A percentile compares a stretch with the other conserved stretches of the same genome.
Evolutionary conservation across 768 basidiomycete genomes (phyloP).

Genomic region (Naematelia aurantialba): DNA sequence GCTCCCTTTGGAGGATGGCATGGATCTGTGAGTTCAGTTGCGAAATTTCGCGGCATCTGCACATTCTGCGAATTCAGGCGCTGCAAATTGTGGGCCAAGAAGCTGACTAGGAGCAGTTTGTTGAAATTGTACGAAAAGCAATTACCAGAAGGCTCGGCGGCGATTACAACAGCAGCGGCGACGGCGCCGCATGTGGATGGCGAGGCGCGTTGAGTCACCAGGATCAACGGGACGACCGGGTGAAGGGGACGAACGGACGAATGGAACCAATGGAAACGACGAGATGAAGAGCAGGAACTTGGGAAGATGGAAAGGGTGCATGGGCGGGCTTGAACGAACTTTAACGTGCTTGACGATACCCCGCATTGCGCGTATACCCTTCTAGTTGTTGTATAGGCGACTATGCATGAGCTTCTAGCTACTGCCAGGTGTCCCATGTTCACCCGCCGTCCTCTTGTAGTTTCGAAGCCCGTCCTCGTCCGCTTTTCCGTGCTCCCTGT

Average conservation of each 20-base stretch:
- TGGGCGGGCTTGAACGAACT: background rate
- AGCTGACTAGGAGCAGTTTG: conserved; percentile 28
- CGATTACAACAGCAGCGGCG: background rate
- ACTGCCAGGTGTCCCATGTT: too few species aligned
- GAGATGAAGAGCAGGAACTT: background rate
- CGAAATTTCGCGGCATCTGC: background rate
- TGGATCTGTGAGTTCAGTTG: conserved; percentile 44
- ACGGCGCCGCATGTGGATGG: too few species aligned
- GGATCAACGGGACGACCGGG: too few species aligned
- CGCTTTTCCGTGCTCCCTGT: too few species aligned
- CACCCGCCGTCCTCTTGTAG: too few species aligned
- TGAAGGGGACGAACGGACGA: background rate
- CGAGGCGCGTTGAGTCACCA: too few species aligned
- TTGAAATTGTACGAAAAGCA: conserved; percentile 45
- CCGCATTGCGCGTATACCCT: background rate
- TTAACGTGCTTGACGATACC: background rate
- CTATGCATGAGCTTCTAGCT: background rate
- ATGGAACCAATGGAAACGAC: background rate
- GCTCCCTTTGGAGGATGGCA: conserved; percentile 40
- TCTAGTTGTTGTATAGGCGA: background rate
- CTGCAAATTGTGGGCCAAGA: too few species aligned
- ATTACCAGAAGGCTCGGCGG: conserved; percentile 19
- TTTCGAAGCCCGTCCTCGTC: too few species aligned
- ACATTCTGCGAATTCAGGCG: background rate
- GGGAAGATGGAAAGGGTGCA: background rate